Evolutionary conservation across 805 yeast genomes (phyloP).

Genomic region (Saturnispora quitensis): DNA sequence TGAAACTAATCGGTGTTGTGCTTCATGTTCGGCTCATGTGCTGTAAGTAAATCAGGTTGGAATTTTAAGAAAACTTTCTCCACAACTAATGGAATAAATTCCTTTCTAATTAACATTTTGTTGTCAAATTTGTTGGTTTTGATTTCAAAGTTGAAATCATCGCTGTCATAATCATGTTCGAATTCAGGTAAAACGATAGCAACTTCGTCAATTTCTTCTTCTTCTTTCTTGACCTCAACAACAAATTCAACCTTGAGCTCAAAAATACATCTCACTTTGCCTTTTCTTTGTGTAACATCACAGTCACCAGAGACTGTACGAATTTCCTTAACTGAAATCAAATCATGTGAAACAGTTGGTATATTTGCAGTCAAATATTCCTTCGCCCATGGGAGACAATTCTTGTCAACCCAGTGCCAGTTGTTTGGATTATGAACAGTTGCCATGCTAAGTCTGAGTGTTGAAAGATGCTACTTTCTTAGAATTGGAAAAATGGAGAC

Average conservation of each 20-base stretch:
- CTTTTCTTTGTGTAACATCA: conserved; percentile 77
- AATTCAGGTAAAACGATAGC: conserved; percentile 53
- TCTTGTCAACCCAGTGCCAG: conserved; percentile 99
- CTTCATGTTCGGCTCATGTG: conserved; percentile 57
- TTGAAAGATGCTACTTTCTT: background rate
- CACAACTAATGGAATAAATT: conserved; percentile 44
- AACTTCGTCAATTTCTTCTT: conserved; percentile 31
- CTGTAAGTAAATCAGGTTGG: conserved; percentile 51
- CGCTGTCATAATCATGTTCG: conserved; percentile 68
- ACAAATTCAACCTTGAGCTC: conserved; percentile 50
- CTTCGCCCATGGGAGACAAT: conserved; percentile 87
- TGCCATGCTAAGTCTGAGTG: conserved; percentile 46
- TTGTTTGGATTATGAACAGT: conserved; percentile 88
- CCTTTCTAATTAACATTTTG: conserved; percentile 32
- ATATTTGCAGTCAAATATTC: conserved; percentile 59
- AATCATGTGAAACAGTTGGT: conserved; percentile 34
- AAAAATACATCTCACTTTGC: conserved; percentile 66
- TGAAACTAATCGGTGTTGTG: conserved; percentile 32
- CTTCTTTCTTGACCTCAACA: conserved; percentile 30
- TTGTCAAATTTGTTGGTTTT: conserved; percentile 32
- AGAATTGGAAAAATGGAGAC: background rate
- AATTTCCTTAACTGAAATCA: conserved; percentile 32
- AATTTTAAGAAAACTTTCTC: conserved; percentile 40
- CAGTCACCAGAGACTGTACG: conserved; percentile 58
- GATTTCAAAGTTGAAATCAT: conserved; percentile 47